Conservation (phyloP, 73 alveolate species). For the Paramecium tetraurelia region DNA sequence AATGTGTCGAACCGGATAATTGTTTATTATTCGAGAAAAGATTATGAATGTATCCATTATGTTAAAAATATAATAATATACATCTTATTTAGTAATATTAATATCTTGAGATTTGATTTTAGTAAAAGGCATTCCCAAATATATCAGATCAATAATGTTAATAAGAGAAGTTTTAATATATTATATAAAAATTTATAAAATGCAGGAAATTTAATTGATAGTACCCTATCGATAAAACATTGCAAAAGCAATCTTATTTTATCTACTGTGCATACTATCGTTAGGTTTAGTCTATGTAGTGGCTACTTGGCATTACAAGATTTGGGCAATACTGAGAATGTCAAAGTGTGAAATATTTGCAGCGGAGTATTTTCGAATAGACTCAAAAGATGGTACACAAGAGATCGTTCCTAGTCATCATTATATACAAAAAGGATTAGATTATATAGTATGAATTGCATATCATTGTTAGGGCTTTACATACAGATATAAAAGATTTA, state of each 20-base stretch:
- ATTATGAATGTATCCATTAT: too few species aligned
- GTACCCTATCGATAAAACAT: constrained; percentile 1
- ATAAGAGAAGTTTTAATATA: too few species aligned
- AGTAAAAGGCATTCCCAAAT: too few species aligned
- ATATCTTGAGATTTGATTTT: too few species aligned
- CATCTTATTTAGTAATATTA: too few species aligned
- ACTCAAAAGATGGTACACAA: not conserved
- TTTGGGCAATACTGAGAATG: constrained; percentile 6
- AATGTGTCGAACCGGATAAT: not conserved
- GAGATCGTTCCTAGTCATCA: not conserved
- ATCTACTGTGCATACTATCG: not conserved
- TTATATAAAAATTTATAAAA: not conserved
- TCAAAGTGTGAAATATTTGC: not conserved
- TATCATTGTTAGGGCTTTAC: not conserved
- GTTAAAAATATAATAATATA: too few species aligned
- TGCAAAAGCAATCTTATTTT: not conserved
- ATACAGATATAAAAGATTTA: not conserved
- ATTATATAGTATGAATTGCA: not conserved
- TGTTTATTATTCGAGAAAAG: not conserved
- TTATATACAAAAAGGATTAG: not conserved
- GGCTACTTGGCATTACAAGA: not conserved
- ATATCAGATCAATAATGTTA: too few species aligned
- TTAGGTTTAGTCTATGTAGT: constrained; percentile 4
- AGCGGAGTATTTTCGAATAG: not conserved
- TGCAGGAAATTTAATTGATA: not conserved